Percentiles rank a stretch among this genome's conserved stretches.
phyloP scores from a whole-genome alignment of 352 stramenopile genomes.

The Phytophthora pinifolia region DNA sequence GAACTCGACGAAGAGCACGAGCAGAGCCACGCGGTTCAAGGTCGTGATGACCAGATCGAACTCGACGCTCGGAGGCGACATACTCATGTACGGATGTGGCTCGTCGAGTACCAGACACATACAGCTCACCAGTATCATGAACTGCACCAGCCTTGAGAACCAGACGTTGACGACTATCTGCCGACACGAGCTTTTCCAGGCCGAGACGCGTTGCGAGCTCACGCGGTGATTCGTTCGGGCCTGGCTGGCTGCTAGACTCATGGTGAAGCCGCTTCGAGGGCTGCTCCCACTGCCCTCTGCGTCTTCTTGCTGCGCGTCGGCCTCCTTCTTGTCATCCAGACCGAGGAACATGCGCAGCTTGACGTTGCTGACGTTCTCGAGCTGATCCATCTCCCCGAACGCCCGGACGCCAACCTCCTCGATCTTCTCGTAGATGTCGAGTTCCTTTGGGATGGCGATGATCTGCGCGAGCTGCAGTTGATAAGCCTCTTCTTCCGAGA shows the following conservation, averaged over 20 bases:
- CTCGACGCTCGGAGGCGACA: slow-evolving; percentile 33
- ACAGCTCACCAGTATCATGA: slow-evolving; percentile 76
- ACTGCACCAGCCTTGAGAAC: slow-evolving; percentile 62
- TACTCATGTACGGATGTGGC: slow-evolving; percentile 62
- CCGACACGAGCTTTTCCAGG: slow-evolving; percentile 32
- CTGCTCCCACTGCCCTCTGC: background rate
- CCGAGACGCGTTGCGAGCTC: slow-evolving; percentile 6
- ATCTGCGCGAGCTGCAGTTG: slow-evolving; percentile 83
- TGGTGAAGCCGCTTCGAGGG: slow-evolving; percentile 3
- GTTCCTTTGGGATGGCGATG: slow-evolving; percentile 79
- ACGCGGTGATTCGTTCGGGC: slow-evolving; percentile 7
- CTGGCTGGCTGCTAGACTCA: slow-evolving; percentile 9
- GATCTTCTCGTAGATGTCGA: slow-evolving; percentile 83
- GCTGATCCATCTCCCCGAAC: slow-evolving; percentile 76
- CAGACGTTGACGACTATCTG: slow-evolving; percentile 32
- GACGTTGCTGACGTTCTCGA: slow-evolving; percentile 80
- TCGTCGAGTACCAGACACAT: slow-evolving; percentile 73
- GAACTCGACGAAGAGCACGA: slow-evolving; percentile 61
- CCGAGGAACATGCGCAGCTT: slow-evolving; percentile 80
- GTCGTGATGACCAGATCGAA: slow-evolving; percentile 38
- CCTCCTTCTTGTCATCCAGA: slow-evolving; percentile 43
- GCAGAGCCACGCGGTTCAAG: slow-evolving; percentile 49
- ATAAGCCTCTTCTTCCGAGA: slow-evolving; percentile 80
- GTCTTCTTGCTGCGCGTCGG: background rate
- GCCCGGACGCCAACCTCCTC: slow-evolving; percentile 75